These are phyloP conservation scores for Sporothrix luriei DNA, from an alignment of 2,329 filamentous ascomycete species.

Conservation along the genomic window DNA sequence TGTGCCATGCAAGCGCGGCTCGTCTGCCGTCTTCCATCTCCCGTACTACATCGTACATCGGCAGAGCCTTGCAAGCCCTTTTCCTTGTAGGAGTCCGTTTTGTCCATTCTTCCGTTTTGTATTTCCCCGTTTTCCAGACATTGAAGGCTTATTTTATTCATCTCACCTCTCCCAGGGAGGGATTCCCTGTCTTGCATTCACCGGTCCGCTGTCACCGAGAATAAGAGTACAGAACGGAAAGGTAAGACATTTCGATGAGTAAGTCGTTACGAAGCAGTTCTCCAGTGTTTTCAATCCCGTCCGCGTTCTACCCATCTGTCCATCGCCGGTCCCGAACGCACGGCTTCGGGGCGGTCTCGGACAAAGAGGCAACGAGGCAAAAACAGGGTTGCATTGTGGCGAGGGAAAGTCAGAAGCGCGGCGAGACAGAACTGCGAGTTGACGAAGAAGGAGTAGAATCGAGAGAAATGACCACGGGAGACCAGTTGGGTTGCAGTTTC, in stretches of 20 bases:
- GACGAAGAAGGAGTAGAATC: not conserved
- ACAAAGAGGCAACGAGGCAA: not conserved
- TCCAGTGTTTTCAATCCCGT: not conserved
- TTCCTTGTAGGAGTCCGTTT: not conserved
- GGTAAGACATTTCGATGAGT: conserved; percentile 5
- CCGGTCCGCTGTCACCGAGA: conserved; percentile 8
- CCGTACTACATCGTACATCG: not conserved
- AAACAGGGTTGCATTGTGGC: conserved; percentile 3
- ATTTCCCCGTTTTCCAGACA: too few relatives aligned
- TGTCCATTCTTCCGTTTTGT: not conserved
- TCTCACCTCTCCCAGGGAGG: not conserved
- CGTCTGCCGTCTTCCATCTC: not conserved
- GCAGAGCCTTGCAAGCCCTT: not conserved
- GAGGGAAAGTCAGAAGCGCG: not conserved
- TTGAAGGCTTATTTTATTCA: not conserved
- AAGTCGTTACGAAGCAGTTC: conserved; percentile 1
- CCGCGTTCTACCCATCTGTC: not conserved
- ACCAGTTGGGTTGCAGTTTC: not conserved
- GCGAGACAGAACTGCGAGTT: not conserved
- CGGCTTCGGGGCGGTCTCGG: conserved; percentile 14
- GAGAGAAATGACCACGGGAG: not conserved
- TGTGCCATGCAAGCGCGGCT: conserved; percentile 24
- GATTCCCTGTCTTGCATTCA: not conserved
- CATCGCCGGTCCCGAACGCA: conserved; percentile 17
- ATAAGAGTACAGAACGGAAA: not conserved